phyloP scores from a whole-genome alignment of 2,329 filamentous ascomycete species.

The Xylaria sp. region DNA sequence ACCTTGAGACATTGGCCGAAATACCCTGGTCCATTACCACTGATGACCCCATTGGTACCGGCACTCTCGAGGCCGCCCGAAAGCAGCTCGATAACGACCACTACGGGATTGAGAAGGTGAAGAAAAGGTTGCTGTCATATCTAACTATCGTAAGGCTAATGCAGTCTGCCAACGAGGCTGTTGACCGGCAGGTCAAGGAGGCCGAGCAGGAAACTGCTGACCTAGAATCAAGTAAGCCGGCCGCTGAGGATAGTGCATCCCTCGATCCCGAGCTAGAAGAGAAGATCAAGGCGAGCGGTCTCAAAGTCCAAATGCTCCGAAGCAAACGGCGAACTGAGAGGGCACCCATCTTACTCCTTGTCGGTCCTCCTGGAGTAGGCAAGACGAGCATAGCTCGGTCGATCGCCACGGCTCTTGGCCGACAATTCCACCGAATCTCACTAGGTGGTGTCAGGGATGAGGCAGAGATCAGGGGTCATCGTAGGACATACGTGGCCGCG shows the following conservation, averaged over 20 bases:
- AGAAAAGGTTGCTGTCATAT: slow-evolving; percentile 95
- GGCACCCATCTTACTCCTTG: slow-evolving; percentile 92
- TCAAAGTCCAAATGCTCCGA: slow-evolving; percentile 79
- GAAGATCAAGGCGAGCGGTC: slow-evolving; percentile 57
- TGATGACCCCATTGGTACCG: slow-evolving; percentile 83
- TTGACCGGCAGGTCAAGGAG: slow-evolving; percentile 80
- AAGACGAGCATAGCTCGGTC: slow-evolving; percentile 97
- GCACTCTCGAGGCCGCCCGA: slow-evolving; percentile 80
- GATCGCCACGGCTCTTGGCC: slow-evolving; percentile 87
- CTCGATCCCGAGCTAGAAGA: slow-evolving; percentile 53
- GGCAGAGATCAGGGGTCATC: slow-evolving; percentile 94
- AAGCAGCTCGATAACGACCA: slow-evolving; percentile 96
- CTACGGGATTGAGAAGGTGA: slow-evolving; percentile 95
- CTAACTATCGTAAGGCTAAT: slow-evolving; percentile 95
- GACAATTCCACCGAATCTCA: slow-evolving; percentile 97
- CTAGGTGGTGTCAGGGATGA: slow-evolving; percentile 95
- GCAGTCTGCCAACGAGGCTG: slow-evolving; percentile 84
- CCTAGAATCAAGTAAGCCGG: slow-evolving; percentile 56
- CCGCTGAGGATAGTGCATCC: slow-evolving; percentile 45
- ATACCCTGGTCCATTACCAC: slow-evolving; percentile 91
- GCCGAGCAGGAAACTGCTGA: slow-evolving; percentile 67
- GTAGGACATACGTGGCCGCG: slow-evolving; percentile 96
- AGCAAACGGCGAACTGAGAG: slow-evolving; percentile 91
- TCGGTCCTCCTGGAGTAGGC: slow-evolving; percentile 92
- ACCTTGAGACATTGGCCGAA: slow-evolving; percentile 91